These are phyloP conservation scores for Penicillium italicum DNA, from an alignment of 2,329 filamentous ascomycete species.

Conservation along the genomic window DNA sequence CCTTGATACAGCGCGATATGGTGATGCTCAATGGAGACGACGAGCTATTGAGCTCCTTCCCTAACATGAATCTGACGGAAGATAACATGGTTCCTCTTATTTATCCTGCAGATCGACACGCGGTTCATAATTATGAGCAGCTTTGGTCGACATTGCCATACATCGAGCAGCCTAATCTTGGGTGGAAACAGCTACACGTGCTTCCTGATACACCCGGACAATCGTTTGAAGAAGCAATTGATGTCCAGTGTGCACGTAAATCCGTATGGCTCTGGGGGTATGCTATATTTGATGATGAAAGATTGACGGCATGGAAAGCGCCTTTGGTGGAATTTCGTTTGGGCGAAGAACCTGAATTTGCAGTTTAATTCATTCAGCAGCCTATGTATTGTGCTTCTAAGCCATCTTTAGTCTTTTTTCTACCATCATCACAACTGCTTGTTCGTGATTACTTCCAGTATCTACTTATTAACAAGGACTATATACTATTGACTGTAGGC, in stretches of 20 bases:
- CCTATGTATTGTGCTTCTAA: neutral
- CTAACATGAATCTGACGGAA: neutral
- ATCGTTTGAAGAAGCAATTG: neutral
- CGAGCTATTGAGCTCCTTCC: neutral
- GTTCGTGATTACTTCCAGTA: neutral
- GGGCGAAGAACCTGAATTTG: too few relatives aligned
- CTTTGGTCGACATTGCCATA: constrained; percentile 5
- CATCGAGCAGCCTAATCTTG: constrained; percentile 11
- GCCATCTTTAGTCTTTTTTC: too few relatives aligned
- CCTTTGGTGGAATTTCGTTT: neutral
- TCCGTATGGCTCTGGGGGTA: neutral
- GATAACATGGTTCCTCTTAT: constrained; percentile 3
- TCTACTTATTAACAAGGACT: neutral
- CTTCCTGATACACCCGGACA: neutral
- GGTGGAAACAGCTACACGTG: neutral
- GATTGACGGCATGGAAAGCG: neutral
- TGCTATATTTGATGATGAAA: neutral
- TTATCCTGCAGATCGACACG: constrained; percentile 16
- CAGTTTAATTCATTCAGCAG: neutral
- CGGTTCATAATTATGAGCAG: neutral
- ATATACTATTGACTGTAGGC: neutral
- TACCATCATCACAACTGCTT: neutral
- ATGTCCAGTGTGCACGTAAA: neutral
- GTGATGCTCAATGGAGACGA: constrained; percentile 4
- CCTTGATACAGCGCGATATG: constrained; percentile 11